Conservation (phyloP, 1,139 yeast genomes). For the Saccharomycopsis hybrid region DNA sequence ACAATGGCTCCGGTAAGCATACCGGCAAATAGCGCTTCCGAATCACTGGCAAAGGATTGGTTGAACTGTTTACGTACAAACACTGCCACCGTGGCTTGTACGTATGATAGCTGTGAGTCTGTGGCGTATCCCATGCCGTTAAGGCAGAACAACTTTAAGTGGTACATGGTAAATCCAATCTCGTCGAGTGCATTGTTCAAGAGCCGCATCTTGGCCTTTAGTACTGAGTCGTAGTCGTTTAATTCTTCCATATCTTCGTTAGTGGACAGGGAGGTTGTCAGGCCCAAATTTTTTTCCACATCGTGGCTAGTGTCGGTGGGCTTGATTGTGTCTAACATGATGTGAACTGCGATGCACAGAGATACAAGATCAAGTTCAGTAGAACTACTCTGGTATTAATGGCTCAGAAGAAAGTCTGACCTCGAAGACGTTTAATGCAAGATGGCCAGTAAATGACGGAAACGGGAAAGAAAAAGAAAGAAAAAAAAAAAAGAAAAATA, state of each 20-base stretch:
- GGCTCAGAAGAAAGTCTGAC: no score
- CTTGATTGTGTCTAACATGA: no score
- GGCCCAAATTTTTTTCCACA: no score
- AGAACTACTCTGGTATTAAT: no score
- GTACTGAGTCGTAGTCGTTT: slow-evolving; percentile 27
- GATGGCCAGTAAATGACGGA: no score
- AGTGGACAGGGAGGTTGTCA: no score
- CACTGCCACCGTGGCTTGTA: slow-evolving; percentile 39
- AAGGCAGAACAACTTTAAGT: slow-evolving; percentile 37
- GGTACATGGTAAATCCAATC: slow-evolving; percentile 47
- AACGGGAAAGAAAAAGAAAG: no score
- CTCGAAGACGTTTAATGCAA: no score
- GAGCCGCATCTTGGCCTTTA: slow-evolving; percentile 34
- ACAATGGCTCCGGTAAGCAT: slow-evolving; percentile 49
- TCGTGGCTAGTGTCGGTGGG: no score
- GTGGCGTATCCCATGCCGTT: slow-evolving; percentile 54
- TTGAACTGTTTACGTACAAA: slow-evolving; percentile 38
- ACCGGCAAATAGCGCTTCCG: slow-evolving; percentile 36
- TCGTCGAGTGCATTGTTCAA: slow-evolving; percentile 45
- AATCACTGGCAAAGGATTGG: slow-evolving; percentile 33
- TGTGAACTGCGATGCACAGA: no score
- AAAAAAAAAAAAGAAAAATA: no score
- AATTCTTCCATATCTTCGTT: slow-evolving; percentile 16
- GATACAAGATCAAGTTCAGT: no score
- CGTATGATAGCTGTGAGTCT: slow-evolving; percentile 43